phyloP scores from a whole-genome alignment of 164 flowering plant genomes.

The Piper longum region DNA sequence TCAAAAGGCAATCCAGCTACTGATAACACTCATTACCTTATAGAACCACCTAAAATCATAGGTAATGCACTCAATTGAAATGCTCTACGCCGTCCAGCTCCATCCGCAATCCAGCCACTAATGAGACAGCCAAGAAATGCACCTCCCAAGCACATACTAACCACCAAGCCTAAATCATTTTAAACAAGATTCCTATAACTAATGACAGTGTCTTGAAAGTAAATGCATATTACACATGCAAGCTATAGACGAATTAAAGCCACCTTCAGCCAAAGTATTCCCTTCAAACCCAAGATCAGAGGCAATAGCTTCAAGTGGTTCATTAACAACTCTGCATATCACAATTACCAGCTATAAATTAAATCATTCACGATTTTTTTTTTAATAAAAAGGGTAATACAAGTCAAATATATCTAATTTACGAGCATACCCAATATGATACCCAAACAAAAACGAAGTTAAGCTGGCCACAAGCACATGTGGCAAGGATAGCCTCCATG shows the following conservation, averaged over 20 bases:
- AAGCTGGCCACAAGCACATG: slow-evolving; percentile 64
- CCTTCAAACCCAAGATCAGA: slow-evolving; percentile 79
- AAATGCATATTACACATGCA: too few species aligned
- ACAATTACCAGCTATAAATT: background rate
- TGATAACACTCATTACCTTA: slow-evolving; percentile 35
- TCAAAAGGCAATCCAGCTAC: background rate
- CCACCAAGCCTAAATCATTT: slow-evolving; percentile 59
- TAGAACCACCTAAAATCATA: slow-evolving; percentile 76
- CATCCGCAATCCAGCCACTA: slow-evolving; percentile 93
- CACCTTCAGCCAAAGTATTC: slow-evolving; percentile 82
- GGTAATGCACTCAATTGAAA: slow-evolving; percentile 91
- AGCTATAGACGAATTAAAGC: background rate
- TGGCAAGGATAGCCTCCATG: slow-evolving; percentile 64
- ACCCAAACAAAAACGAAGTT: slow-evolving; percentile 74
- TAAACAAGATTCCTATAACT: too few species aligned
- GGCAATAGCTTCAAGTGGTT: slow-evolving; percentile 82
- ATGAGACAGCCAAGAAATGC: slow-evolving; percentile 71
- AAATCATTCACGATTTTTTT: too few species aligned
- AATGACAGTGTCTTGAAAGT: too few species aligned
- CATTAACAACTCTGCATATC: slow-evolving; percentile 72
- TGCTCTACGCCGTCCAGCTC: slow-evolving; percentile 79
- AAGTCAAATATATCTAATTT: background rate
- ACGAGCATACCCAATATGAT: slow-evolving; percentile 68
- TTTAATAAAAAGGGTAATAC: background rate
- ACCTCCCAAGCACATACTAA: slow-evolving; percentile 86